Percentiles rank a stretch among this genome's conserved stretches.
Conservation (phyloP, 192 early-diverging fungal genomes). For the Coemansia aciculifera region DNA sequence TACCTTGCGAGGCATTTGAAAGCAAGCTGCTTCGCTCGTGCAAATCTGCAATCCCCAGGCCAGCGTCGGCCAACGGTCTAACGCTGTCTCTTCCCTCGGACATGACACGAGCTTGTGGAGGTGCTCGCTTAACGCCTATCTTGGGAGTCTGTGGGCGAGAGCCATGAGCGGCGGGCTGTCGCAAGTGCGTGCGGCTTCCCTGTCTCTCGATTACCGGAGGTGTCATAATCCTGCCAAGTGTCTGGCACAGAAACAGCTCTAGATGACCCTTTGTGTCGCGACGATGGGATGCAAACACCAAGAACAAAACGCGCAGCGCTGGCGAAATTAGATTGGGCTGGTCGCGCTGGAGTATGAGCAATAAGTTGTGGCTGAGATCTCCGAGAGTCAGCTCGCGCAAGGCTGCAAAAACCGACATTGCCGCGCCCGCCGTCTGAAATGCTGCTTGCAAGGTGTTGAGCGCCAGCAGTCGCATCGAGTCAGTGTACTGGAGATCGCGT, state of each 20-base stretch:
- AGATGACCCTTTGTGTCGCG: conserved; percentile 42
- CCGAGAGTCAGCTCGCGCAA: conserved; percentile 74
- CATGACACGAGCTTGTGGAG: conserved; percentile 8
- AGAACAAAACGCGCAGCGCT: conserved; percentile 57
- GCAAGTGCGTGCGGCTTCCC: conserved; percentile 27
- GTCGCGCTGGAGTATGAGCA: conserved; percentile 63
- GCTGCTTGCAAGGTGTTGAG: conserved; percentile 84
- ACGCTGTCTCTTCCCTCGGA: neutral
- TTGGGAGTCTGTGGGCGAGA: conserved; percentile 24
- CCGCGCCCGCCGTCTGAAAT: conserved; percentile 81
- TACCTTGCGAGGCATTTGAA: neutral
- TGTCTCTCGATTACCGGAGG: conserved; percentile 31
- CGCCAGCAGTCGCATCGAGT: conserved; percentile 89
- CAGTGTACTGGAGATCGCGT: conserved; percentile 86
- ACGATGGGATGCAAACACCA: conserved; percentile 49
- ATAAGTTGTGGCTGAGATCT: conserved; percentile 82
- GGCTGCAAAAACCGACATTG: conserved; percentile 64
- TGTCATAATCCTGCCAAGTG: conserved; percentile 46
- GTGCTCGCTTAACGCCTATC: conserved; percentile 11
- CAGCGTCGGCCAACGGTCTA: conserved; percentile 9
- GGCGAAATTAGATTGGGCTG: conserved; percentile 36
- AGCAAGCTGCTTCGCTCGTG: neutral
- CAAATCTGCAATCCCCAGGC: conserved; percentile 12
- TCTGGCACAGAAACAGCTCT: conserved; percentile 55
- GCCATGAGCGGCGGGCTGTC: conserved; percentile 8